phyloP scores from a whole-genome alignment of 2,329 filamentous ascomycete genomes.

The Hymenoscyphus repandus region DNA sequence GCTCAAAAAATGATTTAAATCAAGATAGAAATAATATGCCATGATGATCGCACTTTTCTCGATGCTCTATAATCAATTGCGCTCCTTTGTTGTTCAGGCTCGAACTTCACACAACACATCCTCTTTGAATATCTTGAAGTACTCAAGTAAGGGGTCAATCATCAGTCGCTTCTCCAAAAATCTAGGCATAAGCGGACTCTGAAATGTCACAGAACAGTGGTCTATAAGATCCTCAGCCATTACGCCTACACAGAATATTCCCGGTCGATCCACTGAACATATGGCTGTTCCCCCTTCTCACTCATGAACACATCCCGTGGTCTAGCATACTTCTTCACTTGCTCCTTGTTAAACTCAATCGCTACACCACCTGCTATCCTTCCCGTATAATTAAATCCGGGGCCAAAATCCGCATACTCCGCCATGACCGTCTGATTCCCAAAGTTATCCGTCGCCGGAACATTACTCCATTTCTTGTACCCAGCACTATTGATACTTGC shows the following conservation, averaged over 20 bases:
- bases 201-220: no score
- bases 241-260: neutral
- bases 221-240: no score
- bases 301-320: conserved; percentile 41
- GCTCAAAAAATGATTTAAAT: neutral
- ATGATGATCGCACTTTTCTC: neutral
- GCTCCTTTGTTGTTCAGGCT: no score
- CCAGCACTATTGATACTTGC: conserved; percentile 42
- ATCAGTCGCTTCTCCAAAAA: no score
- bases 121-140: no score
- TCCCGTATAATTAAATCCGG: conserved; percentile 45
- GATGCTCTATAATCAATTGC: no score
- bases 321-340: conserved; percentile 35
- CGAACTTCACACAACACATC: no score
- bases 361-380: conserved; percentile 34
- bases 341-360: conserved; percentile 34
- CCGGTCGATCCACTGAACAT: conserved; percentile 44
- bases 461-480: conserved; percentile 44
- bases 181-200: no score
- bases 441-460: conserved; percentile 6
- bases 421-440: conserved; percentile 45
- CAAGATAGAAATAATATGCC: neutral
- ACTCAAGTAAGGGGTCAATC: no score
- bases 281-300: conserved; percentile 39
- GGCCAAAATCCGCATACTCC: conserved; percentile 45